Evolutionary conservation across 805 yeast genomes (phyloP), one percentile per base, ranked within the genome.

Genomic region (Candida ovalis): DNA sequence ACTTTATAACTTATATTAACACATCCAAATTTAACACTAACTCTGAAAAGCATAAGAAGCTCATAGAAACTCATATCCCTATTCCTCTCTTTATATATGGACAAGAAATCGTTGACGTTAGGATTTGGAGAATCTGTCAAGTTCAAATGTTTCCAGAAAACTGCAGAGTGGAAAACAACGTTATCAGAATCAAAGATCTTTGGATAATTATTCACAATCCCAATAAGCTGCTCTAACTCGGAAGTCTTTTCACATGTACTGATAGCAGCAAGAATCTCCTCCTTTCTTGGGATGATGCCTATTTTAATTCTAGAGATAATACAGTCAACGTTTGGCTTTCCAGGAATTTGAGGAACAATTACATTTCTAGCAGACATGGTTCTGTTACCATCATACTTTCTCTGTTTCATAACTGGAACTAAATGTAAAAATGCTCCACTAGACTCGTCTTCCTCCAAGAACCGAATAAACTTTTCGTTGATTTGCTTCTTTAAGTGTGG

Each of bases 231-330:
- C 18, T 48, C 38, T 15, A 57, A 36, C 23, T 54, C 55, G 32
- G 55, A 55, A 17, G 45, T n/a, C 5, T 56, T 36, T 5, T 50
- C 32, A 2, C 49, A n/a, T 23, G 32, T 25, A 7, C 35, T 46
- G 37, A 52, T 45, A 27, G 55, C 58, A 21, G 48, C 50, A 25
- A 43, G 38, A 28, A 63, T 32, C 4, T 53, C 37, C 21, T 54
- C 54, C 10, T 35, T 43, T 28, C 50, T 51, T 2, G 68, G 67
- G 28, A 53, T 45, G 7, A 64, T 59, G 12, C 68, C 68, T 27
- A 47, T 44, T 22, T 49, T 49, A 19, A 62, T 40, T 43, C 62
- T 54, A 3, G 55, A 46, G 38, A 60, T 61, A n/a, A 63, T 57
- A 21, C 55, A 40, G 27, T 46, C 48, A 30, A 59, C 36, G 4